These are phyloP conservation scores for Aspergillus hiratsukae DNA, from an alignment of 2,329 filamentous ascomycete species.

Conservation along the genomic window DNA sequence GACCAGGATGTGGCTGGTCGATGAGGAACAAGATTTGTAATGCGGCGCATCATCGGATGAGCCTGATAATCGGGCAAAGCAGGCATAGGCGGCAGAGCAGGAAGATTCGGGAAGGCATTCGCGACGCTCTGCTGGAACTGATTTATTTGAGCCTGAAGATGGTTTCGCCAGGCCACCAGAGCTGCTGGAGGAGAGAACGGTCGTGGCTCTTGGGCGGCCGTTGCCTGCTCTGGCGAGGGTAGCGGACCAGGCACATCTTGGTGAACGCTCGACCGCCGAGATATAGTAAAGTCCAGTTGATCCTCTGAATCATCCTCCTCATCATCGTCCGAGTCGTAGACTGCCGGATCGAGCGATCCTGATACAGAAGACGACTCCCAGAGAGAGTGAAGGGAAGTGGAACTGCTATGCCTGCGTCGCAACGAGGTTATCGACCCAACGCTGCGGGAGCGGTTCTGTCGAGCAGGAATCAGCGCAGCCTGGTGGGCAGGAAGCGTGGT, in stretches of 20 bases:
- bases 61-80: slow-evolving; percentile 68
- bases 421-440: slow-evolving; percentile 52
- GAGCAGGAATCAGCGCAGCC: slow-evolving; percentile 58
- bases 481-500: slow-evolving; percentile 60
- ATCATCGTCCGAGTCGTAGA: slow-evolving; percentile 37
- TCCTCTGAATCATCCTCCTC: slow-evolving; percentile 22
- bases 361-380: slow-evolving; percentile 56
- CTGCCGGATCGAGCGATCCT: slow-evolving; percentile 42
- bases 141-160: slow-evolving; percentile 68
- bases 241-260: slow-evolving; percentile 27
- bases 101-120: slow-evolving; percentile 61
- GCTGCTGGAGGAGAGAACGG: slow-evolving; percentile 55
- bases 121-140: slow-evolving; percentile 70
- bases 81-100: slow-evolving; percentile 57
- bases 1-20: slow-evolving; percentile 49
- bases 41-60: slow-evolving; percentile 66
- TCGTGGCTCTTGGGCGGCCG: slow-evolving; percentile 23
- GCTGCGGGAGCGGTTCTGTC: slow-evolving; percentile 63
- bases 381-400: slow-evolving; percentile 61
- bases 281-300: slow-evolving; percentile 25
- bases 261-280: slow-evolving; percentile 34
- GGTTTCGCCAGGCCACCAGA: slow-evolving; percentile 67
- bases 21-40: slow-evolving; percentile 69
- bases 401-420: slow-evolving; percentile 57
- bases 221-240: slow-evolving; percentile 20